These are phyloP conservation scores for Botrytis byssoidea DNA, from an alignment of 2,329 filamentous ascomycete species.

Conservation along the genomic window DNA sequence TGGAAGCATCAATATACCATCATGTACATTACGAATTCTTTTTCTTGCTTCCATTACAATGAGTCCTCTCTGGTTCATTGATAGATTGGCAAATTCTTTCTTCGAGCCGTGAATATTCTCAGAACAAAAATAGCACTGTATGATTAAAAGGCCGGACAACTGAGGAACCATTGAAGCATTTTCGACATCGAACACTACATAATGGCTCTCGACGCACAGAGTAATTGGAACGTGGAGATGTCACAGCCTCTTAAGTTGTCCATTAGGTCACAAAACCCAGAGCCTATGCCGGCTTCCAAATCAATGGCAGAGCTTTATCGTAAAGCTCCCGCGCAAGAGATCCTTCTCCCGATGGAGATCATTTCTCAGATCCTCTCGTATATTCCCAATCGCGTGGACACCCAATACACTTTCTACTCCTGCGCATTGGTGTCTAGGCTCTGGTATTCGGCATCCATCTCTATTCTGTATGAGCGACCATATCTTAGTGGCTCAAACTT, in stretches of 20 bases:
- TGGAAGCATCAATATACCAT: neutral
- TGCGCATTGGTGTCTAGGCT: constrained; percentile 36
- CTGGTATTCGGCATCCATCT: constrained; percentile 36
- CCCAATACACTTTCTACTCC: constrained; percentile 35
- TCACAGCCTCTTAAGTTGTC: constrained; percentile 30
- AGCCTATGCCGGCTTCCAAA: neutral
- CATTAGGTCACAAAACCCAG: neutral
- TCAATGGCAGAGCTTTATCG: neutral
- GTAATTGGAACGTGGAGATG: constrained; percentile 39
- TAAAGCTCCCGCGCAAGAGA: constrained; percentile 26
- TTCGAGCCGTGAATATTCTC: neutral
- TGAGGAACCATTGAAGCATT: neutral
- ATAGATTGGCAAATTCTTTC: neutral
- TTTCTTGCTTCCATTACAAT: neutral
- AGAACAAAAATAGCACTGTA: neutral
- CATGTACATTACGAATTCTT: neutral
- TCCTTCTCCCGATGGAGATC: constrained; percentile 38
- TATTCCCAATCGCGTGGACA: constrained; percentile 28
- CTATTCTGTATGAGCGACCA: constrained; percentile 35
- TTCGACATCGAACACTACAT: neutral
- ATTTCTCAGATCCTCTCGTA: constrained; percentile 36
- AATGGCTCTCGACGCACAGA: constrained; percentile 37
- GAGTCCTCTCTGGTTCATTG: neutral
- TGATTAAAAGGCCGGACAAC: neutral
- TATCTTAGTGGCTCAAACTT: constrained; percentile 37